Percentiles rank a stretch among this genome's conserved stretches.
phyloP scores from a whole-genome alignment of 371 early-diverging fungal species.

The Mucor irregularis region DNA sequence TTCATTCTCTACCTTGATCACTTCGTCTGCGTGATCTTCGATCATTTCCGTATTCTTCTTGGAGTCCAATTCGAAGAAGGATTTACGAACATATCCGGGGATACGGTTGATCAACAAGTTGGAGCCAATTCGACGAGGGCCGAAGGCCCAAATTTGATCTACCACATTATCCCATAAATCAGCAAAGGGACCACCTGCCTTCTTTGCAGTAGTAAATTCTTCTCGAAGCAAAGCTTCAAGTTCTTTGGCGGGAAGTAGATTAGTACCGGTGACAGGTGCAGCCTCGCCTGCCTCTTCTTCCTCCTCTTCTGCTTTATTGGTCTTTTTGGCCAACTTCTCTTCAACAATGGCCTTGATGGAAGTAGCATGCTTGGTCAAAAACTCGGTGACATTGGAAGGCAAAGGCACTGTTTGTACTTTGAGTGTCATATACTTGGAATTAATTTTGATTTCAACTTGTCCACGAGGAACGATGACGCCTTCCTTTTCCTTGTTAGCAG shows the following conservation, averaged over 20 bases:
- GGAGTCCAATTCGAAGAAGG: slow-evolving; percentile 41
- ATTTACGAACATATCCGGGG: slow-evolving; percentile 54
- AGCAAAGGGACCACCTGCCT: slow-evolving; percentile 48
- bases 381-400: slow-evolving; percentile 67
- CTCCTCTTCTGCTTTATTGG: slow-evolving; percentile 14
- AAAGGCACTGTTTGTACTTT: slow-evolving; percentile 81
- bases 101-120: slow-evolving; percentile 84
- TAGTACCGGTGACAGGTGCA: slow-evolving; percentile 3
- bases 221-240: slow-evolving; percentile 38
- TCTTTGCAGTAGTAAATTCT: slow-evolving; percentile 49
- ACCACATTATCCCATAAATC: slow-evolving; percentile 49
- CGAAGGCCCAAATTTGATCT: slow-evolving; percentile 73
- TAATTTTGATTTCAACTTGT: slow-evolving; percentile 48
- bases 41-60: slow-evolving; percentile 12
- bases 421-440: slow-evolving; percentile 71
- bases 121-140: slow-evolving; percentile 85
- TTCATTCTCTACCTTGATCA: slow-evolving; percentile 32
- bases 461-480: slow-evolving; percentile 64
- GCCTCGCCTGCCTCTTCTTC: slow-evolving; percentile 21
- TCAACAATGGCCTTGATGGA: slow-evolving; percentile 67
- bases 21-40: slow-evolving; percentile 38
- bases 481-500: slow-evolving; percentile 46
- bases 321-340: slow-evolving; percentile 37
- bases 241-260: slow-evolving; percentile 30
- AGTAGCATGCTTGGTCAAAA: slow-evolving; percentile 59